These are phyloP conservation scores for Tetrapisispora phaffii DNA, from an alignment of 805 yeast genomes.

Conservation along the genomic window DNA sequence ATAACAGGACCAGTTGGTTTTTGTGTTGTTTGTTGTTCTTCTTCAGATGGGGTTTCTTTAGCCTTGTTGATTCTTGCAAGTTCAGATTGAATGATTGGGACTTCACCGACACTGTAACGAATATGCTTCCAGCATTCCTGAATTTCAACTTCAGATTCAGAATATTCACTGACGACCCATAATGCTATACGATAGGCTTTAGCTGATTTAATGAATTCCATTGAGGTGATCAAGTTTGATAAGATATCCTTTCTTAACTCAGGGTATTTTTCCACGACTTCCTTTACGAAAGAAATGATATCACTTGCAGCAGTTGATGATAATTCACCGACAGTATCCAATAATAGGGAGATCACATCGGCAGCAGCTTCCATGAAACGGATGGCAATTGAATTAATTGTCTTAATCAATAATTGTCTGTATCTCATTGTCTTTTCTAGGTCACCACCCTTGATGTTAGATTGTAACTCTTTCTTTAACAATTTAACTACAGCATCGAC, in stretches of 20 bases:
- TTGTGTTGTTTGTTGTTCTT: conserved; percentile 18
- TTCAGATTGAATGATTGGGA: conserved; percentile 78
- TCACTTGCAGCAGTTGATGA: conserved; percentile 80
- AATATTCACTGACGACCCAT: conserved; percentile 94
- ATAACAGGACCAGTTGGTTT: conserved; percentile 62
- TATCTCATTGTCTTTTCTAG: conserved; percentile 81
- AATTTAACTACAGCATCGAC: conserved; percentile 89
- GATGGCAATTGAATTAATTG: conserved; percentile 84
- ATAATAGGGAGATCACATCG: conserved; percentile 74
- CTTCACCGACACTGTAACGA: conserved; percentile 76
- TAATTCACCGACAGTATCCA: conserved; percentile 79
- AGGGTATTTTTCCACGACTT: conserved; percentile 87
- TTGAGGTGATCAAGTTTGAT: conserved; percentile 47
- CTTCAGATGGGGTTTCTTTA: conserved; percentile 29
- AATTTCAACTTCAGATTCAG: conserved; percentile 58
- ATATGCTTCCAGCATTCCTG: conserved; percentile 81
- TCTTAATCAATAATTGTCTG: conserved; percentile 76
- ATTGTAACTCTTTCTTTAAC: conserved; percentile 81
- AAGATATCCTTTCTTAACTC: conserved; percentile 59
- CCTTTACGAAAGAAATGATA: conserved; percentile 84
- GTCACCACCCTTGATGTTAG: conserved; percentile 49
- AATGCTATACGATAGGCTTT: conserved; percentile 88
- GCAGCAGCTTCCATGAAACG: conserved; percentile 86
- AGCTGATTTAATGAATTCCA: conserved; percentile 68
- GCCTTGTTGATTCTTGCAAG: conserved; percentile 34